Percentiles rank a stretch among this genome's conserved stretches.
phyloP scores from a whole-genome alignment of 179 eudicot species.

The Sideroxylon spinosum region DNA sequence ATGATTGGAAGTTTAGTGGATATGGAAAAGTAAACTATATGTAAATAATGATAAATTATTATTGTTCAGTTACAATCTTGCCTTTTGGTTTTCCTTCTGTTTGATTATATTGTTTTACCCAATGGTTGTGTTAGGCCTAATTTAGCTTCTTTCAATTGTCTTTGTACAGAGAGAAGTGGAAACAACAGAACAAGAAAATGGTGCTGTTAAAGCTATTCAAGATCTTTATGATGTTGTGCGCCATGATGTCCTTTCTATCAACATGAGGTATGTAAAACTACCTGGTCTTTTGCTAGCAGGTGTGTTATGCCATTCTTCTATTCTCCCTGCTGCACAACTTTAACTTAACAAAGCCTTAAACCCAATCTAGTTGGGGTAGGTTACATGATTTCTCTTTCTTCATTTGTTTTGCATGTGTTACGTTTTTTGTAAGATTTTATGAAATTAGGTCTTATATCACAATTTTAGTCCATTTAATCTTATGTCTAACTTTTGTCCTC shows the following conservation, averaged over 20 bases:
- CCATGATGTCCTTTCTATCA: slow-evolving; percentile 63
- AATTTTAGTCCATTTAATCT: too few relatives aligned
- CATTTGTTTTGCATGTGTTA: too few relatives aligned
- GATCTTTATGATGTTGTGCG: slow-evolving; percentile 92
- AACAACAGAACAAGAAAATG: slow-evolving; percentile 64
- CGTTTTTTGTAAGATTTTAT: too few relatives aligned
- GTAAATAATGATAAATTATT: neutral
- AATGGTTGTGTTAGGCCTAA: neutral
- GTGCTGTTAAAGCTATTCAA: slow-evolving; percentile 92
- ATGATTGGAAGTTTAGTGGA: slow-evolving; percentile 2
- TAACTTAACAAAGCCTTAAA: too few relatives aligned
- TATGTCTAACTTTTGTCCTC: too few relatives aligned
- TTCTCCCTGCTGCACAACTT: neutral
- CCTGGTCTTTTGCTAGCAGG: slow-evolving; percentile 10
- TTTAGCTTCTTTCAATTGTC: too few relatives aligned
- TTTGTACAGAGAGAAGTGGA: slow-evolving; percentile 62
- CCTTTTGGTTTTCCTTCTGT: too few relatives aligned
- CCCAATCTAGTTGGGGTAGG: too few relatives aligned
- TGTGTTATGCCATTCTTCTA: slow-evolving; percentile 2
- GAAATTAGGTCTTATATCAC: too few relatives aligned
- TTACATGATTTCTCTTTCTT: too few relatives aligned
- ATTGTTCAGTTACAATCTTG: neutral
- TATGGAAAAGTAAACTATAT: neutral
- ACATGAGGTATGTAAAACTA: slow-evolving; percentile 61
- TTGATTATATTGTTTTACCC: neutral